phyloP scores from a whole-genome alignment of 495 filamentous ascomycete genomes.

The Penicillium lividum region DNA sequence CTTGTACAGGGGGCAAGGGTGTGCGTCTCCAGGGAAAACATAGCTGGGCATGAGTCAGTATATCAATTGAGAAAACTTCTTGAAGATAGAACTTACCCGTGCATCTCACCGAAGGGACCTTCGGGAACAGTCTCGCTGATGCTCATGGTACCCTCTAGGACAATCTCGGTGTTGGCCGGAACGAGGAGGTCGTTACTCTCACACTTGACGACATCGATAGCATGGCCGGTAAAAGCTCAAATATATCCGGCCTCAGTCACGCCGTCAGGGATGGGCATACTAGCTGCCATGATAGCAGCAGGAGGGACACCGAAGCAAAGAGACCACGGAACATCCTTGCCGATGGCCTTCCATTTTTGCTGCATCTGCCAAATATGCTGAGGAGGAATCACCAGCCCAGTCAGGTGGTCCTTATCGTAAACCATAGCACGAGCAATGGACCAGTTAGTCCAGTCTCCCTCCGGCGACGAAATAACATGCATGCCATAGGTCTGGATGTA shows the following conservation, averaged over 20 bases:
- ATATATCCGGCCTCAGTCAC: constrained; percentile 38
- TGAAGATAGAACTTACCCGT: constrained; percentile 15
- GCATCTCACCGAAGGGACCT: constrained; percentile 40
- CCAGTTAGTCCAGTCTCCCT: constrained; percentile 42
- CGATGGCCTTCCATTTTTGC: constrained; percentile 39
- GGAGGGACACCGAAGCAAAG: constrained; percentile 41
- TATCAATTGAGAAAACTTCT: too few species aligned
- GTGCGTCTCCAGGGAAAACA: constrained; percentile 32
- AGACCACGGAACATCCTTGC: constrained; percentile 38
- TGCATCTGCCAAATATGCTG: constrained; percentile 39
- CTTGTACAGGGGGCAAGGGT: constrained; percentile 32
- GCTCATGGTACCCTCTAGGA: constrained; percentile 39
- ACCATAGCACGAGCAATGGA: constrained; percentile 44
- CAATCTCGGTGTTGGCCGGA: constrained; percentile 41
- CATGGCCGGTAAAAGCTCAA: constrained; percentile 32
- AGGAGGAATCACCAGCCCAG: constrained; percentile 29
- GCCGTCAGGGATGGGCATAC: constrained; percentile 40
- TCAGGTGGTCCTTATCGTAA: constrained; percentile 30
- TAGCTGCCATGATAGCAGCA: constrained; percentile 38
- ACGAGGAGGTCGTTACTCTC: constrained; percentile 40
- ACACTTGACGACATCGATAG: constrained; percentile 40
- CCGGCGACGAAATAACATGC: constrained; percentile 37
- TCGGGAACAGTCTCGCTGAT: constrained; percentile 34
- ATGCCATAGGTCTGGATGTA: constrained; percentile 44
- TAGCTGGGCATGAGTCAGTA: not conserved